Evolutionary conservation across 352 stramenopile genomes (phyloP).

Genomic region (Phytophthora kernoviae): DNA sequence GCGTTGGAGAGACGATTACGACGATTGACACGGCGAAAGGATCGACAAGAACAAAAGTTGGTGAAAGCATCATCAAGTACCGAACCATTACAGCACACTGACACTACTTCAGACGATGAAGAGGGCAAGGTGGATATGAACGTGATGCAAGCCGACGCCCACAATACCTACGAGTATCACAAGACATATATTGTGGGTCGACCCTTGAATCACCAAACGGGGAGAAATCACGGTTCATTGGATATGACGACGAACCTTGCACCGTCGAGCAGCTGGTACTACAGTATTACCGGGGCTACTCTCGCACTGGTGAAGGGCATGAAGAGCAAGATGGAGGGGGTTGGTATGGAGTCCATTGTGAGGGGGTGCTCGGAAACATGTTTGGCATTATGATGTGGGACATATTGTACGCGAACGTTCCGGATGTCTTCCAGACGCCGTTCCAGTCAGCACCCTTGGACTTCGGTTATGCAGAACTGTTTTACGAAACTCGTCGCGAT

Average conservation of each 20-base stretch:
- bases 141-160: not conserved
- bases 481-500: slow-evolving; percentile 46
- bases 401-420: slow-evolving; percentile 75
- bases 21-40: slow-evolving; percentile 45
- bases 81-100: slow-evolving; percentile 20
- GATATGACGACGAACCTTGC: slow-evolving; percentile 86
- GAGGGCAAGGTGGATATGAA: slow-evolving; percentile 17
- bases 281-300: slow-evolving; percentile 67
- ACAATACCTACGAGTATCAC: slow-evolving; percentile 39
- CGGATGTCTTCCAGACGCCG: slow-evolving; percentile 88
- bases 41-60: slow-evolving; percentile 14
- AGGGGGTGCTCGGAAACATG: slow-evolving; percentile 77
- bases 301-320: slow-evolving; percentile 6
- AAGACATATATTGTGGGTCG: slow-evolving; percentile 64
- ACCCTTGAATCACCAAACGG: slow-evolving; percentile 75
- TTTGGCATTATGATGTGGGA: slow-evolving; percentile 92
- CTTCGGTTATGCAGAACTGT: slow-evolving; percentile 67
- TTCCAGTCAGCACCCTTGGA: slow-evolving; percentile 77
- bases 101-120: slow-evolving; percentile 17
- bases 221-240: slow-evolving; percentile 88
- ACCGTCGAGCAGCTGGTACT: slow-evolving; percentile 87
- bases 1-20: slow-evolving; percentile 51
- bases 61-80: slow-evolving; percentile 16
- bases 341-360: slow-evolving; percentile 89
- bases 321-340: slow-evolving; percentile 29